Evolutionary conservation across 2,329 filamentous ascomycete genomes (phyloP), one percentile per base, ranked within the genome.

Genomic region (Talaromyces sp.): DNA sequence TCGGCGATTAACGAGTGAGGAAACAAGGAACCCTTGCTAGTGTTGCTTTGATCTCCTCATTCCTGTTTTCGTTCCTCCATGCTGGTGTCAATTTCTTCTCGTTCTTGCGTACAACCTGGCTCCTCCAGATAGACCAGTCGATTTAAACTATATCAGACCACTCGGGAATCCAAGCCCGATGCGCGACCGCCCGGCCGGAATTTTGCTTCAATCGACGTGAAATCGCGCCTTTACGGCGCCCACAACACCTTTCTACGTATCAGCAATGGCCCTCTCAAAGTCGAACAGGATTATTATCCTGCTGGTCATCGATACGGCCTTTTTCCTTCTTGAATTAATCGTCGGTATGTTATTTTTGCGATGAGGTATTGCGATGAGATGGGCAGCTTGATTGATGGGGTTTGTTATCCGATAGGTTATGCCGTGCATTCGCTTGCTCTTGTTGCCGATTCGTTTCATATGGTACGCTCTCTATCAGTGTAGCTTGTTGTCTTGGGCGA

Each of bases 391-490:
- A 6, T 38, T 38, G 38, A 56, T 25, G 31, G 31, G 29, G 29
- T 19, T 34, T 15, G 51, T 29, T 34, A 22, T 54, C 31, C 19
- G 29, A 47, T 68, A 85, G 85, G 95, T 68, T 92, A 97, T 82
- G 82, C 89, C 69, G 92, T 96, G 67, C 90, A 93, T 75, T 98
- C 95, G 19, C 86, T 99, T 71, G 95, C 95, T 43, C 86, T 99
- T 66, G 93, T 96, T 75, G 95, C 95, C 63, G 95, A 99, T 82
- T 93, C 95, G 67, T 99, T 99, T 79, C 95, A 99, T 81, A 99
- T 99, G 95, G 91, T 92, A 75, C 72, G 85, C 27, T 78, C 49
- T 45, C 4, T 8, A 56, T 38, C 38, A 11, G 5, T n/a, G n/a
- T 13, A 40, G 13, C 56, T n/a, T 11, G 15, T n/a, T 38, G 38